Percentiles rank a stretch among this genome's conserved stretches.
These are phyloP conservation scores for Purshia tridentata DNA, from an alignment of 306 rosid genomes.

Conservation along the genomic window DNA sequence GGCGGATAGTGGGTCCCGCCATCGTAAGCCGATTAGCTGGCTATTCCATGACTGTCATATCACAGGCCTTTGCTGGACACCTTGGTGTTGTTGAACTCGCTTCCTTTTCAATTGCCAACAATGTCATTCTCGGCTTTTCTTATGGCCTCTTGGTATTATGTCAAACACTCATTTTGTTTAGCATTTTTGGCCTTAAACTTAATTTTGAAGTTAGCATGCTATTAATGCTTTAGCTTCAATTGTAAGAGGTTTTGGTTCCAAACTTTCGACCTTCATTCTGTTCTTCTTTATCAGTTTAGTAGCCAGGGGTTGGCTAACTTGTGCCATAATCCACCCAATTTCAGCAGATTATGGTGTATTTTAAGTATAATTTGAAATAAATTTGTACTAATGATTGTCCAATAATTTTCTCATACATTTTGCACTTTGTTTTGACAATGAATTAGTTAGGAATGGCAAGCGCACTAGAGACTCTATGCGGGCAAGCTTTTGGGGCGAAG, in stretches of 20 bases:
- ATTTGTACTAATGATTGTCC: too few relatives aligned
- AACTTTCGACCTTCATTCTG: too few relatives aligned
- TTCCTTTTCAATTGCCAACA: conserved; percentile 19
- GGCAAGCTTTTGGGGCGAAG: conserved; percentile 47
- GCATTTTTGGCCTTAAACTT: too few relatives aligned
- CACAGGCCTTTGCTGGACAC: conserved; percentile 26
- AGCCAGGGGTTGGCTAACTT: too few relatives aligned
- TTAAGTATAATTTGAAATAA: too few relatives aligned
- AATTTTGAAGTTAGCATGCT: too few relatives aligned
- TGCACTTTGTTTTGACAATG: background rate
- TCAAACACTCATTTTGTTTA: too few relatives aligned
- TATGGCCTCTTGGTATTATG: conserved; percentile 21
- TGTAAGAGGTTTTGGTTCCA: too few relatives aligned
- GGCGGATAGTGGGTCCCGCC: conserved; percentile 23
- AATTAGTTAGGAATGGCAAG: conserved; percentile 45
- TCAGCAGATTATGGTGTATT: too few relatives aligned
- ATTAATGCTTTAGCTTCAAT: too few relatives aligned
- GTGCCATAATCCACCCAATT: too few relatives aligned
- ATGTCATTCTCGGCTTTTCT: conserved; percentile 15
- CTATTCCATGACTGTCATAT: conserved; percentile 19
- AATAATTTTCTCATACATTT: background rate
- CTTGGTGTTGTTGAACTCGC: conserved; percentile 26
- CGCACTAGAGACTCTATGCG: conserved; percentile 44
- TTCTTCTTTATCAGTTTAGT: too few relatives aligned
- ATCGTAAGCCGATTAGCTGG: conserved; percentile 4